A percentile compares a stretch with the other conserved stretches of the same genome.
phyloP scores from a whole-genome alignment of 768 basidiomycete species.

The Gloeopeniophorella convolvens region DNA sequence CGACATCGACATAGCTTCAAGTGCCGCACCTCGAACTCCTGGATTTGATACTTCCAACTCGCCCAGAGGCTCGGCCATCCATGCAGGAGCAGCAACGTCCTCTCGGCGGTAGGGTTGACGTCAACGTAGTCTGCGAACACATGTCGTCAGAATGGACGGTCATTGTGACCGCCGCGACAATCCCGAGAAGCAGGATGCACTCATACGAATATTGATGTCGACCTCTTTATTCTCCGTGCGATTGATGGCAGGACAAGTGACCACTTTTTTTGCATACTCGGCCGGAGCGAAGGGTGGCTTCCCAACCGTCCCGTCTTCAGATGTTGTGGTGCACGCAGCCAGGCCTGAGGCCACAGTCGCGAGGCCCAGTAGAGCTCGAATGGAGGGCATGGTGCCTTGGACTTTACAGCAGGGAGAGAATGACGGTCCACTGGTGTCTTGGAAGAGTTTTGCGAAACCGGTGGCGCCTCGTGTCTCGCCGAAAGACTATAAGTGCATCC shows the following conservation, averaged over 20 bases:
- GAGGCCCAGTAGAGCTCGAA: too few relatives aligned
- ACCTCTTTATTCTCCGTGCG: conserved; percentile 10
- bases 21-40: conserved; percentile 49
- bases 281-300: conserved; percentile 9
- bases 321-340: too few relatives aligned
- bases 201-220: conserved; percentile 14
- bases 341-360: too few relatives aligned
- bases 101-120: conserved; percentile 46
- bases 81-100: conserved; percentile 61
- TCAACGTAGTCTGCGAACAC: conserved; percentile 41
- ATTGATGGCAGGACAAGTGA: conserved; percentile 13
- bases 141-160: not conserved
- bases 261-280: conserved; percentile 15
- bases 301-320: not conserved
- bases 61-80: conserved; percentile 80
- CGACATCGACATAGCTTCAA: not conserved
- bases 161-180: not conserved
- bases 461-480: too few relatives aligned
- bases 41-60: conserved; percentile 66
- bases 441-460: too few relatives aligned
- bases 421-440: too few relatives aligned
- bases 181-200: not conserved
- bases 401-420: too few relatives aligned
- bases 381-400: too few relatives aligned
- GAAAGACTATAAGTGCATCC: too few relatives aligned